Base-by-base conservation (phyloP, 139 green algal genomes). In the Eudorina sp. region DNA sequence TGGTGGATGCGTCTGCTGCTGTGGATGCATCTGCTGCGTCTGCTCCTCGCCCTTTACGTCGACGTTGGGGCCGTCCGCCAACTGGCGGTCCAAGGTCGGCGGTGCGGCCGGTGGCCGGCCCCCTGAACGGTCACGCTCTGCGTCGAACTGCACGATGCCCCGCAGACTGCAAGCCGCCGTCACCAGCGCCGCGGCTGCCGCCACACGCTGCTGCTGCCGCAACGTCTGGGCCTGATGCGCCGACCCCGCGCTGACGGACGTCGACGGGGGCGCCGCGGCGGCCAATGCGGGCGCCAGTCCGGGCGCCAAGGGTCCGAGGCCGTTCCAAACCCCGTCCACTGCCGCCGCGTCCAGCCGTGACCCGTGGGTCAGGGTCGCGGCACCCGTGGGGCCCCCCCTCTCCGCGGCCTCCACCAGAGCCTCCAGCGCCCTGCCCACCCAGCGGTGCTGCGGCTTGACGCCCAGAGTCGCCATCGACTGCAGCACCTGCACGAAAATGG, bases 401-500 rank as follows among this genome's bases (percentile, higher is more conserved):
- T 3, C 60, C 43, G 60, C 43, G 34, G 80, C 60, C 29, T 86
- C 80, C 60, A 41, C 62, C 43, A 88, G 82, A 0, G 14, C 9
- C 2, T n/a, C 46, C 36, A 88, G 66, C 3, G 66, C 82, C 2
- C 34, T 45, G 4, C 23, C 45, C 64, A 88, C 64, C 82, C 82
- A 88, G 38, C 66, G 41, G 8, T 48, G 64, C 64, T 88, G 64
- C 46, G 66, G 82, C 64, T 69, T 55, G 4, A 80, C 64, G 46
- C 46, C 64, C 66, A 88, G 36, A 11, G 43, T 18, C 4, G 66
- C 27, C 82, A 88, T 79, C 27, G 34, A 43, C 29, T 88, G 34
- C 4, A 88, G 82, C 34, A 88, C 66, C 82, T 88, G 66, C 27
- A 13, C 11, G 69, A 48, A 8, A 5, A 25, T 77, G 40, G 7